Evolutionary conservation across 495 filamentous ascomycete genomes (phyloP).

Genomic region (Diplogelasinospora grovesii): DNA sequence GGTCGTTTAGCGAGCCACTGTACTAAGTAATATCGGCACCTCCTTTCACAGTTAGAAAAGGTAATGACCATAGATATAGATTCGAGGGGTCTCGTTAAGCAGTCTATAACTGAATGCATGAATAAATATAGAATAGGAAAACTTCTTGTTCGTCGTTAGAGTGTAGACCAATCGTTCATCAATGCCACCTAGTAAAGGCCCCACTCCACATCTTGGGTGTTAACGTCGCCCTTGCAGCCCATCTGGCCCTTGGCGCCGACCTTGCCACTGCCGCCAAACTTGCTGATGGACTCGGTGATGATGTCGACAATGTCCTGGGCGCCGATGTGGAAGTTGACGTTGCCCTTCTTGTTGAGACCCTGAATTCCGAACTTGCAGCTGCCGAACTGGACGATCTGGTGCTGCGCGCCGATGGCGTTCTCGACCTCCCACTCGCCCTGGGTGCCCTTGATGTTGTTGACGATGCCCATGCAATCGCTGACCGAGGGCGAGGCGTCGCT

Average conservation of each 20-base stretch:
- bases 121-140: no score
- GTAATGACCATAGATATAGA: no score
- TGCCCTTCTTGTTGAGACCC: neutral
- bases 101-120: no score
- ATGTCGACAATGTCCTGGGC: slow-evolving; percentile 25
- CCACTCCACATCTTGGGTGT: no score
- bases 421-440: slow-evolving; percentile 3
- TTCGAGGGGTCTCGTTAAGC: no score
- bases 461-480: slow-evolving; percentile 24
- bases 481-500: slow-evolving; percentile 22
- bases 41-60: no score
- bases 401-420: slow-evolving; percentile 6
- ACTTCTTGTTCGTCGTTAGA: no score
- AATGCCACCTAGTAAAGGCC: no score
- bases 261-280: slow-evolving; percentile 15
- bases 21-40: no score
- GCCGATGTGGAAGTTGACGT: slow-evolving; percentile 16
- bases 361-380: slow-evolving; percentile 12
- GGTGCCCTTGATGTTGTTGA: slow-evolving; percentile 27
- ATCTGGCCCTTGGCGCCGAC: slow-evolving; percentile 27
- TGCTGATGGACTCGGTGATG: slow-evolving; percentile 17
- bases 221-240: no score
- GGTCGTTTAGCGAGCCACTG: no score
- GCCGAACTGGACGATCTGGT: slow-evolving; percentile 10
- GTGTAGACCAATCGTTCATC: no score